Evolutionary conservation across 352 stramenopile genomes (phyloP).

Genomic region (Thalassiosira mediterranea): DNA sequence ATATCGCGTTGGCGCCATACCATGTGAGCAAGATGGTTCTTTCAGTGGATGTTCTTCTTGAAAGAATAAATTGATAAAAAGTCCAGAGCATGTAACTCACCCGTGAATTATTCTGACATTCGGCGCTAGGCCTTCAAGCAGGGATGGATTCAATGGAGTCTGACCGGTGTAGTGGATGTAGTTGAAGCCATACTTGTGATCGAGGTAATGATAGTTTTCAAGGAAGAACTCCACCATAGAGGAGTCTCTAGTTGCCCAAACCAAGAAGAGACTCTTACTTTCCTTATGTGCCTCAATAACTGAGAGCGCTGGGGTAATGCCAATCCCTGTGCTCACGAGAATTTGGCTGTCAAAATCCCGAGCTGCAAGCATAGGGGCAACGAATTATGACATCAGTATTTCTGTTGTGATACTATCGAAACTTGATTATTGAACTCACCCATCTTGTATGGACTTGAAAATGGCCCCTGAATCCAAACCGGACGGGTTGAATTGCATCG

Average conservation of each 20-base stretch:
- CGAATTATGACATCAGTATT: too few species aligned
- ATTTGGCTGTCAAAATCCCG: slow-evolving; percentile 62
- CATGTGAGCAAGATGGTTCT: too few species aligned
- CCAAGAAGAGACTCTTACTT: slow-evolving; percentile 43
- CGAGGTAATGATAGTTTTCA: too few species aligned
- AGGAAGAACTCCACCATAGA: slow-evolving; percentile 6
- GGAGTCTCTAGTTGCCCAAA: slow-evolving; percentile 53
- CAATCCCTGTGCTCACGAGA: slow-evolving; percentile 56
- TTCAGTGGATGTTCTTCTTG: too few species aligned
- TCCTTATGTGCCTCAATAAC: slow-evolving; percentile 15
- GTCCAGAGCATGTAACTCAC: too few species aligned
- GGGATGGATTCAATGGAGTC: too few species aligned
- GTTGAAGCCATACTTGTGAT: slow-evolving; percentile 47
- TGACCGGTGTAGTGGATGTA: slow-evolving; percentile 64
- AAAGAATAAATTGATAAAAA: too few species aligned
- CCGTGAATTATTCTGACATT: too few species aligned
- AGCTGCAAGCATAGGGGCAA: slow-evolving; percentile 30
- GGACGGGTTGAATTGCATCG: slow-evolving; percentile 50
- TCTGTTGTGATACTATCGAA: too few species aligned
- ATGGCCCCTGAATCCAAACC: slow-evolving; percentile 61
- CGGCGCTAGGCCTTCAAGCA: too few species aligned
- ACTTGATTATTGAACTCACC: too few species aligned
- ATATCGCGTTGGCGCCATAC: too few species aligned
- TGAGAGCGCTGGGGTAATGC: slow-evolving; percentile 56
- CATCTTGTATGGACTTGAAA: slow-evolving; percentile 55